Base-by-base conservation (phyloP, 805 yeast species). In the Candida caryicola region DNA sequence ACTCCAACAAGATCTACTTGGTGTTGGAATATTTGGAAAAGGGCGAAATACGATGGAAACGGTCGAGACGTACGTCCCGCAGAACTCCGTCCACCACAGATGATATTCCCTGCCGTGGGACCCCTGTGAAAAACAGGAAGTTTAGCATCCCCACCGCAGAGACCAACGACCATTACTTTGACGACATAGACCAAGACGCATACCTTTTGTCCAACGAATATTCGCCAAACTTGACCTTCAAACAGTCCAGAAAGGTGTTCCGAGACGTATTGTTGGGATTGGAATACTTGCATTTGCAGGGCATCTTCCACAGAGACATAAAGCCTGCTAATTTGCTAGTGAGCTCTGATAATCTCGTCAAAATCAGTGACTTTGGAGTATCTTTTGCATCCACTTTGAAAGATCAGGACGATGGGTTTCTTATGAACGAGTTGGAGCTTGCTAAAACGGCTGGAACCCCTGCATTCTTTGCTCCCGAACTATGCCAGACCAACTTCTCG, bases 381-480 rank as follows among this genome's bases (percentile, higher is more conserved):
- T 87, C 96, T 1, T 85, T 86, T 60, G 88, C 91, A 1, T 59
- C 69, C 3, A 62, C 69, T 1, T 54, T 68, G 31, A 55, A 50
- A 40, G 71, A 63, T n/a, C 55, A 54, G 18, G 79, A 77, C 34
- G 78, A 76, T 19, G 66, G 65, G 12, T 57, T 59, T 40, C 43
- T 58, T 17, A 56, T 65, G 15, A 56, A 57, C 41, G 96, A 89
- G 45, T 66, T 81, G 39, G 97, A 91, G 51, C 69, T 91, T 44
- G 95, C 96, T 1, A 91, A 90, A 60, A 91, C 98, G 0, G 98
- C 95, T 0, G 99, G 98, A 4, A 91, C 98, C 0, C 98, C 98
- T 2, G 97, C 96, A 0, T 91, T 91, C 59, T 82, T 89, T 53
- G 95, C 98, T 0, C 64, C 64, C 1, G 99, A 93, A 57, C 70